Evolutionary conservation across 768 basidiomycete genomes (phyloP).

Genomic region (Mycena venus): DNA sequence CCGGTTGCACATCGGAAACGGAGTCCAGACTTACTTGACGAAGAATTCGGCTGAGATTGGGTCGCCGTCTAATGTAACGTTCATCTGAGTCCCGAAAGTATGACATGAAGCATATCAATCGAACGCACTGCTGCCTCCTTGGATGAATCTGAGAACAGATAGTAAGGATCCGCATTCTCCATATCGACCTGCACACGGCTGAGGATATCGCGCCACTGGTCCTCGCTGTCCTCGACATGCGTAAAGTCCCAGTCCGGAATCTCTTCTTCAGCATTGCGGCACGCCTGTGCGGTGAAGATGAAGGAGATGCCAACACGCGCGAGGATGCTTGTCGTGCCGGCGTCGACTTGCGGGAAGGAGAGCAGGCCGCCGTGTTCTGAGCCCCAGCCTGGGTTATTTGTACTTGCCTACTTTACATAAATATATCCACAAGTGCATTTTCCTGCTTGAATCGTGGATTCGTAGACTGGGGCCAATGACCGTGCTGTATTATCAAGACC

Average conservation of each 20-base stretch:
- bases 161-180: slow-evolving; percentile 51
- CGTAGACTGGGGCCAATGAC: no score
- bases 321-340: slow-evolving; percentile 57
- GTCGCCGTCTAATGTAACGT: slow-evolving; percentile 70
- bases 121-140: slow-evolving; percentile 74
- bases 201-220: slow-evolving; percentile 71
- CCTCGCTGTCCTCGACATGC: slow-evolving; percentile 56
- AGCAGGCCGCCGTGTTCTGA: slow-evolving; percentile 67
- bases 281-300: slow-evolving; percentile 72
- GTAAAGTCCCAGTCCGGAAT: slow-evolving; percentile 72
- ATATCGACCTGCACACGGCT: slow-evolving; percentile 67
- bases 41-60: slow-evolving; percentile 76
- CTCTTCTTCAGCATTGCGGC: slow-evolving; percentile 71
- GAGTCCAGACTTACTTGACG: slow-evolving; percentile 63
- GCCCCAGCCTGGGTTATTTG: slow-evolving; percentile 63
- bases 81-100: not conserved
- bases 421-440: no score
- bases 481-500: no score
- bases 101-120: not conserved
- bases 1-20: not conserved
- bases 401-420: no score
- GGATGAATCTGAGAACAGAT: slow-evolving; percentile 39
- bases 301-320: slow-evolving; percentile 77
- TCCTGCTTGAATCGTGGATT: no score
- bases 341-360: slow-evolving; percentile 62